These are phyloP conservation scores for Blastocystis sp. DNA, from an alignment of 352 stramenopile species.

Conservation along the genomic window DNA sequence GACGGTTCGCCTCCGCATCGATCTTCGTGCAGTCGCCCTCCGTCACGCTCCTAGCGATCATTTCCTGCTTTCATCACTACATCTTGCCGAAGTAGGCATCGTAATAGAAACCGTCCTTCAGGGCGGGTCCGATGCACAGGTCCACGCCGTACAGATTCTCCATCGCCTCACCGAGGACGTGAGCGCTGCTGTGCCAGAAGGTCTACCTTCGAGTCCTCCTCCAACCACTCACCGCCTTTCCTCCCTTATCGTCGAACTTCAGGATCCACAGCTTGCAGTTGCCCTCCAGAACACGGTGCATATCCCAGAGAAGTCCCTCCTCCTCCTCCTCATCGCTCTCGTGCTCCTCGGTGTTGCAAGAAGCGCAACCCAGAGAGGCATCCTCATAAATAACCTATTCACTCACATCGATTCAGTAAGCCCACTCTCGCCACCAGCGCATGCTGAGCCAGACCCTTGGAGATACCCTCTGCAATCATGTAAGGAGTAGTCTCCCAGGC, in stretches of 20 bases:
- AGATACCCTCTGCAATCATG: conserved; percentile 85
- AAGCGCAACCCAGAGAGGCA: conserved; percentile 66
- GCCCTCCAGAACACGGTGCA: conserved; percentile 87
- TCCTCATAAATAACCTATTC: conserved; percentile 63
- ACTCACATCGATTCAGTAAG: neutral
- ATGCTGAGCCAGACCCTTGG: conserved; percentile 81
- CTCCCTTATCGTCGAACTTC: conserved; percentile 92
- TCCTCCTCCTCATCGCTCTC: conserved; percentile 65
- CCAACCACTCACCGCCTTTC: conserved; percentile 64
- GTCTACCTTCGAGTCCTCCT: conserved; percentile 64
- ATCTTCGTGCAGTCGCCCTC: conserved; percentile 77
- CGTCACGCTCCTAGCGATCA: conserved; percentile 60
- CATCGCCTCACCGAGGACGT: conserved; percentile 89
- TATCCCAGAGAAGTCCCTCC: conserved; percentile 83
- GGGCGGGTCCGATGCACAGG: conserved; percentile 86
- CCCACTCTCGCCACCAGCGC: conserved; percentile 81
- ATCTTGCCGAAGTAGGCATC: conserved; percentile 90
- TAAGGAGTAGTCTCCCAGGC: conserved; percentile 87
- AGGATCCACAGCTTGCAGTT: conserved; percentile 86
- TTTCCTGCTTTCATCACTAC: neutral
- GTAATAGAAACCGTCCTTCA: conserved; percentile 97
- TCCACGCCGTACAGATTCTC: conserved; percentile 87
- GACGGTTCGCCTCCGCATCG: conserved; percentile 77
- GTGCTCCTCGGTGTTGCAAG: conserved; percentile 69
- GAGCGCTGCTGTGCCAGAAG: conserved; percentile 91